Conservation (phyloP, 306 rosid genomes). For the Cucumis melo region DNA sequence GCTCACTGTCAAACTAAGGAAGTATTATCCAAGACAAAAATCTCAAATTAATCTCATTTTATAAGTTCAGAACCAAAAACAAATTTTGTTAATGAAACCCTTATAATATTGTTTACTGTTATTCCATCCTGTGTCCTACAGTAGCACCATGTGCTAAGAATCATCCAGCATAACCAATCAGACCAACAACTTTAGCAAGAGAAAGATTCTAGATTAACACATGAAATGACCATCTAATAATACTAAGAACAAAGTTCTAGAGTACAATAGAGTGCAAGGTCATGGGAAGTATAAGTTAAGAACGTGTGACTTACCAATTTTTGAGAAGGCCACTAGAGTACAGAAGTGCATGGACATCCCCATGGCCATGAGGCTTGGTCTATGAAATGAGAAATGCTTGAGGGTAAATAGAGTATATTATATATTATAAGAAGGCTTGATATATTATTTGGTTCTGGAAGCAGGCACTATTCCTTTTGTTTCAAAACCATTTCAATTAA, state of each 20-base stretch:
- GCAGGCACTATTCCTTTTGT: neutral
- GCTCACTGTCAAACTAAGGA: neutral
- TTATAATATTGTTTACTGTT: neutral
- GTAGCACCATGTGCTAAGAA: neutral
- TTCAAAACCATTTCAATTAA: neutral
- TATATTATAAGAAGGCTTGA: neutral
- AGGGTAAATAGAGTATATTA: neutral
- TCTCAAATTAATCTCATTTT: neutral
- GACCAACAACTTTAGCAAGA: neutral
- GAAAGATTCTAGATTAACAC: neutral
- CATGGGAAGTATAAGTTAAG: slow-evolving; percentile 3
- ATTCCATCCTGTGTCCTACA: neutral
- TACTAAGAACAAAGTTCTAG: neutral
- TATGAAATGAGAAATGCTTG: slow-evolving; percentile 24
- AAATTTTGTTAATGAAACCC: neutral
- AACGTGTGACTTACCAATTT: slow-evolving; percentile 45
- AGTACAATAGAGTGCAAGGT: neutral
- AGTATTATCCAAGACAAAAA: neutral
- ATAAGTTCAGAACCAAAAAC: neutral
- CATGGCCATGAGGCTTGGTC: slow-evolving; percentile 99
- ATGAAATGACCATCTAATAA: neutral
- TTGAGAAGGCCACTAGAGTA: slow-evolving; percentile 84
- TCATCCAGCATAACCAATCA: neutral
- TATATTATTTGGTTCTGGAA: neutral
- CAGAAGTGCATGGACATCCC: slow-evolving; percentile 92